Evolutionary conservation across 2,329 filamentous ascomycete species (phyloP).

Genomic region (Botrytis cinerea): DNA sequence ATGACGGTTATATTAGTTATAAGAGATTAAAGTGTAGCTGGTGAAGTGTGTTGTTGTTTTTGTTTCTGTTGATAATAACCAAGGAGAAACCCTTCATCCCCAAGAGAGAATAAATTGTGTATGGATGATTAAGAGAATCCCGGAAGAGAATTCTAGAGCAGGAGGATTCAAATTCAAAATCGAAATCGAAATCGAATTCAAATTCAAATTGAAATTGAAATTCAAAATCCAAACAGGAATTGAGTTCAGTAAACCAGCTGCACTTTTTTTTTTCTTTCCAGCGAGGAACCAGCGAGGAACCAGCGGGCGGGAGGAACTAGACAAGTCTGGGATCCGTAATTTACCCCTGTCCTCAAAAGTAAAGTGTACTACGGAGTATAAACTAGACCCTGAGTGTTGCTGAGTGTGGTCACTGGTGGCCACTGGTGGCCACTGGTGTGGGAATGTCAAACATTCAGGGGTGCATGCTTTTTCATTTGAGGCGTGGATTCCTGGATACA

Average conservation of each 20-base stretch:
- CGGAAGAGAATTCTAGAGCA: not conserved
- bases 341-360: not conserved
- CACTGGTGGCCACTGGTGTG: not conserved
- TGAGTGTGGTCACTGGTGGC: not conserved
- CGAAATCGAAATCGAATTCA: not conserved
- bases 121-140: not conserved
- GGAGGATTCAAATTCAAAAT: not conserved
- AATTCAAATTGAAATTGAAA: not conserved
- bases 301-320: constrained; percentile 9
- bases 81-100: constrained; percentile 5
- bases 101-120: not conserved
- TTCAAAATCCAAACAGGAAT: not conserved
- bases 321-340: not conserved
- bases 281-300: constrained; percentile 7
- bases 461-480: constrained; percentile 12
- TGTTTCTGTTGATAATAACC: not conserved
- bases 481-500: constrained; percentile 1
- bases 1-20: not conserved
- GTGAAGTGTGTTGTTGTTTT: not conserved
- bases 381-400: constrained; percentile 2
- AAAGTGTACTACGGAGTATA: not conserved
- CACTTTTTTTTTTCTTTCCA: not conserved
- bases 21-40: not conserved
- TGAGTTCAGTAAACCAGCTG: not conserved
- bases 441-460: constrained; percentile 22